Evolutionary conservation across 805 yeast species (phyloP).

Genomic region (Yamadazyma insecticola): DNA sequence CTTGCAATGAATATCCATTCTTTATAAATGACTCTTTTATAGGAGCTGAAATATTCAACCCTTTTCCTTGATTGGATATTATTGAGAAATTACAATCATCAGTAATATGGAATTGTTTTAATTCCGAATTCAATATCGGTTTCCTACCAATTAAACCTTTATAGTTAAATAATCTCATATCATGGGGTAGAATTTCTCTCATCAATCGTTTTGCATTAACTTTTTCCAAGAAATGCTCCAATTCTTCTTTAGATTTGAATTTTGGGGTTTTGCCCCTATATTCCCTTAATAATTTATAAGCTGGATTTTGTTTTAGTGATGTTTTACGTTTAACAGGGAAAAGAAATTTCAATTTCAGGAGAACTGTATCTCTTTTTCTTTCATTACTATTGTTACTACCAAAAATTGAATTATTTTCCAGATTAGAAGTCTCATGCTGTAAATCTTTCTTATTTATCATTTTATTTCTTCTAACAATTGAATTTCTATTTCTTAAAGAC

Average conservation of each 20-base stretch:
- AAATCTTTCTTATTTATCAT: slow-evolving; percentile 15
- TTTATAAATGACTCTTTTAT: slow-evolving; percentile 13
- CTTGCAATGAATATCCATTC: slow-evolving; percentile 3
- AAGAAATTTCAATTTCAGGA: slow-evolving; percentile 10
- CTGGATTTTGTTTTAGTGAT: slow-evolving; percentile 20
- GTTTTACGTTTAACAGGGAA: slow-evolving; percentile 34
- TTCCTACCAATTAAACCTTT: slow-evolving; percentile 8
- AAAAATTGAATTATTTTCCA: slow-evolving; percentile 4
- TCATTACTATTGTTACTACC: slow-evolving; percentile 4
- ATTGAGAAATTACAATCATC: slow-evolving; percentile 6
- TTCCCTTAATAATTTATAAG: slow-evolving; percentile 9
- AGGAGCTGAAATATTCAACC: slow-evolving; percentile 12
- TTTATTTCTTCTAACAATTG: slow-evolving; percentile 24
- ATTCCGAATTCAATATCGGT: slow-evolving; percentile 11
- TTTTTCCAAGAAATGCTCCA: slow-evolving; percentile 16
- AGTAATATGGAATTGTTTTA: slow-evolving; percentile 7
- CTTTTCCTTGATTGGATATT: slow-evolving; percentile 3
- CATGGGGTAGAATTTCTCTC: slow-evolving; percentile 24
- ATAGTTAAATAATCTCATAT: slow-evolving; percentile 23
- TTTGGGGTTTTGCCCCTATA: slow-evolving; percentile 12
- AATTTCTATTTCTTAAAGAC: slow-evolving; percentile 25
- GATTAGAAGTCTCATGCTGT: slow-evolving; percentile 1
- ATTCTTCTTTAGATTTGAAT: slow-evolving; percentile 16
- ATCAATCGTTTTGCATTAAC: slow-evolving; percentile 18
- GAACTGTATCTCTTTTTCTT: slow-evolving; percentile 1